phyloP scores from a whole-genome alignment of 169 alveolate genomes.

The Hepatocystis sp. region DNA sequence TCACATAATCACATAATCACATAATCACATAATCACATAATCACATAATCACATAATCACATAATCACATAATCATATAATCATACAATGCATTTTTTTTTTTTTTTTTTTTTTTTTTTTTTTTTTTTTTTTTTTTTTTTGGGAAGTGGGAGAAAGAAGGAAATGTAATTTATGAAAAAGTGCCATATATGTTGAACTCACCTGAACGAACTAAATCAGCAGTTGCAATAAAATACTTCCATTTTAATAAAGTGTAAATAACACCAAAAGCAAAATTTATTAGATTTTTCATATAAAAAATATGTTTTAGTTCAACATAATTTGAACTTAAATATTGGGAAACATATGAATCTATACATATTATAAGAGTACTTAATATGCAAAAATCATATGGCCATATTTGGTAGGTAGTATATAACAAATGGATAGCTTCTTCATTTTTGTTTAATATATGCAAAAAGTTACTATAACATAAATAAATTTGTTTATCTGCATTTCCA shows the following conservation, averaged over 20 bases:
- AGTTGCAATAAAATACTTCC: slow-evolving; percentile 18
- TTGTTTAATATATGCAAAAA: slow-evolving; percentile 43
- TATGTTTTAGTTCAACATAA: slow-evolving; percentile 49
- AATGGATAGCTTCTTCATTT: slow-evolving; percentile 50
- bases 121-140: no score
- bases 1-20: no score
- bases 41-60: no score
- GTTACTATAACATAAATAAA: slow-evolving; percentile 44
- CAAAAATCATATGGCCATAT: slow-evolving; percentile 58
- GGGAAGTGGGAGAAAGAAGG: no score
- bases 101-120: no score
- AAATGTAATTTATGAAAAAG: no score
- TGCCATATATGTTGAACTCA: no score
- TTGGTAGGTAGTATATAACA: slow-evolving; percentile 17
- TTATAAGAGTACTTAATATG: slow-evolving; percentile 39
- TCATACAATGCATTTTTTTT: no score
- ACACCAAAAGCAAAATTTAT: slow-evolving; percentile 29
- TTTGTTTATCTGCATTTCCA: slow-evolving; percentile 31
- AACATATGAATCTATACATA: slow-evolving; percentile 65
- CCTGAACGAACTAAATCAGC: slow-evolving; percentile 44
- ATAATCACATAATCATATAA: no score
- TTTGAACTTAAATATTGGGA: slow-evolving; percentile 61
- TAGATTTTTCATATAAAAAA: slow-evolving; percentile 31
- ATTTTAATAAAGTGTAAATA: slow-evolving; percentile 24
- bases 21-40: no score